These are phyloP conservation scores for Mycena alexandri DNA, from an alignment of 768 basidiomycete genomes.

Conservation along the genomic window DNA sequence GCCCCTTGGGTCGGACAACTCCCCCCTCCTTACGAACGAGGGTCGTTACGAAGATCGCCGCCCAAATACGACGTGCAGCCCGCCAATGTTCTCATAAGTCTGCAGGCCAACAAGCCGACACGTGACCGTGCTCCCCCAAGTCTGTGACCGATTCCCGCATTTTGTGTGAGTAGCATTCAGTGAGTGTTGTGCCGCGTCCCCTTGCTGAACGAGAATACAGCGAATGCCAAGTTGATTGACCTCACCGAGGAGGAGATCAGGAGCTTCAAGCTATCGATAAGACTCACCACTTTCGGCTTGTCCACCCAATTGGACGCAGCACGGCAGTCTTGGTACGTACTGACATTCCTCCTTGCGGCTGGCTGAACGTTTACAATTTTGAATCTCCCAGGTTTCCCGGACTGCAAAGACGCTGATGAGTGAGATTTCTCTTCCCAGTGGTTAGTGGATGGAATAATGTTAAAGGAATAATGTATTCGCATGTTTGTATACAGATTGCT, in stretches of 20 bases:
- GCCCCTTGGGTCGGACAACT: slow-evolving; percentile 79
- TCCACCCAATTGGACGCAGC: slow-evolving; percentile 72
- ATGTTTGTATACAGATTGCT: slow-evolving; percentile 30
- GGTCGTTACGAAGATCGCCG: slow-evolving; percentile 72
- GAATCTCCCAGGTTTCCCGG: no score
- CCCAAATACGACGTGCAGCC: slow-evolving; percentile 69
- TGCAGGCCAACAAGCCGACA: slow-evolving; percentile 78
- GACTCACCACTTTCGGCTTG: slow-evolving; percentile 74
- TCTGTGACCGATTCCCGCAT: slow-evolving; percentile 81
- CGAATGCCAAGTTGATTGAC: slow-evolving; percentile 72
- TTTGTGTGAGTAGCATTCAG: slow-evolving; percentile 53
- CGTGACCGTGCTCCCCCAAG: slow-evolving; percentile 79
- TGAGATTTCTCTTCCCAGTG: no score
- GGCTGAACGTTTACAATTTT: no score
- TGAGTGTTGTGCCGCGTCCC: neutral
- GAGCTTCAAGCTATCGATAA: slow-evolving; percentile 72
- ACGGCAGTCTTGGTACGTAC: no score
- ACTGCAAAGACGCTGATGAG: no score
- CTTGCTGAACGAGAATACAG: slow-evolving; percentile 44
- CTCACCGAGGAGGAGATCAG: slow-evolving; percentile 70
- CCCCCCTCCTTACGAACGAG: slow-evolving; percentile 73
- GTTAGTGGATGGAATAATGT: no score
- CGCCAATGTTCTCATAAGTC: slow-evolving; percentile 77
- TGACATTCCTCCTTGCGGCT: no score
- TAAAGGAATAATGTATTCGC: no score